phyloP scores from a whole-genome alignment of 2,329 filamentous ascomycete genomes.

The Chaetomium strumarium region DNA sequence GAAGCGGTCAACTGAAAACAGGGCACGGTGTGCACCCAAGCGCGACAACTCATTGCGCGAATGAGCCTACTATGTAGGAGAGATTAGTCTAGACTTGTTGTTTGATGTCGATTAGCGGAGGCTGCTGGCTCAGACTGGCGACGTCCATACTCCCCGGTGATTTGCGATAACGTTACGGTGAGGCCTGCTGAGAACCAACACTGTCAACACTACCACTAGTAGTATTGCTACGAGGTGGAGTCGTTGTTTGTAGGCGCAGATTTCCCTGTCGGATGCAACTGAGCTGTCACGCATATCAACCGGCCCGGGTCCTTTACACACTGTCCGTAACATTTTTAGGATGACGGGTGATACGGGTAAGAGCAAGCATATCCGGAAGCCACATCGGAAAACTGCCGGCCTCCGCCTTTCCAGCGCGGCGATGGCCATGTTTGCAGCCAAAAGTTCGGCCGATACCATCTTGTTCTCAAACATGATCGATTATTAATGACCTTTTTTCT shows the following conservation, averaged over 20 bases:
- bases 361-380: slow-evolving; percentile 2
- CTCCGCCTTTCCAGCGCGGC: background rate
- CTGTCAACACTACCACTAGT: no score
- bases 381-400: slow-evolving; percentile 8
- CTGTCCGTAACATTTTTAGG: background rate
- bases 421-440: background rate
- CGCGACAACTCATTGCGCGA: background rate
- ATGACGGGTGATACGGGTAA: background rate
- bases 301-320: slow-evolving; percentile 3
- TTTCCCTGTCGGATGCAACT: background rate
- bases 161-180: slow-evolving; percentile 2
- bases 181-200: background rate
- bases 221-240: no score
- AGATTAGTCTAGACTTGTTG: no score
- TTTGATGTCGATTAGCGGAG: no score
- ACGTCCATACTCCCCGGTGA: no score
- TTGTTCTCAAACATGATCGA: background rate
- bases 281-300: slow-evolving; percentile 10
- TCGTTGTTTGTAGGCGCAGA: background rate
- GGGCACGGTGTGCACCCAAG: background rate
- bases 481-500: slow-evolving; percentile 1
- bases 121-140: no score
- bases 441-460: slow-evolving; percentile 4
- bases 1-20: background rate
- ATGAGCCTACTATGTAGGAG: no score